These are phyloP conservation scores for Macrophomina phaseolina DNA, from an alignment of 2,329 filamentous ascomycete genomes.

Conservation along the genomic window DNA sequence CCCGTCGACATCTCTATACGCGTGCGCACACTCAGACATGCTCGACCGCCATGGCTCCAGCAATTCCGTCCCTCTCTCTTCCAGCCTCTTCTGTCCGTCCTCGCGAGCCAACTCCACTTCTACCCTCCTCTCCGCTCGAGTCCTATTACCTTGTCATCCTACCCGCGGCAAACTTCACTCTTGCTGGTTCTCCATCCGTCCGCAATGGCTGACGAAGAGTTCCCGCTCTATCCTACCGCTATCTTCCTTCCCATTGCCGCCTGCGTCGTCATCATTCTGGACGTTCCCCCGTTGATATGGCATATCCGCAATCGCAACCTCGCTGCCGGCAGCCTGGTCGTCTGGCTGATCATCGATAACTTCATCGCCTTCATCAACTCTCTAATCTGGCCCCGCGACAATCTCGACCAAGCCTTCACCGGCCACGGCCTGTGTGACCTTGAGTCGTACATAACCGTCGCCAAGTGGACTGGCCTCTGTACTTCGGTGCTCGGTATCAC, in stretches of 20 bases:
- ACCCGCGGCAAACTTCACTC: no score
- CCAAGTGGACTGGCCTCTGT: constrained; percentile 58
- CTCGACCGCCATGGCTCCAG: constrained; percentile 14
- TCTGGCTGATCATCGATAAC: constrained; percentile 63
- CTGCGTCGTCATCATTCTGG: constrained; percentile 57
- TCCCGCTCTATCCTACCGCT: constrained; percentile 41
- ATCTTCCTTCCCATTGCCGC: constrained; percentile 57
- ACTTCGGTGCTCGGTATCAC: constrained; percentile 64
- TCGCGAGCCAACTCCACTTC: neutral
- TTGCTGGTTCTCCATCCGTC: no score
- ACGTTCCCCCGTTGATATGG: constrained; percentile 63
- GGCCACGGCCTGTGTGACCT: constrained; percentile 69
- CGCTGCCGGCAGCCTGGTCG: constrained; percentile 61
- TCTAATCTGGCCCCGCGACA: constrained; percentile 67
- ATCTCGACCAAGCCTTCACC: constrained; percentile 61
- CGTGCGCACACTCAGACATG: neutral
- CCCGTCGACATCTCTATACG: constrained; percentile 12
- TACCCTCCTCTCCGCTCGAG: neutral
- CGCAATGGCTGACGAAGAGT: constrained; percentile 20
- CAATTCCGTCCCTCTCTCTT: neutral
- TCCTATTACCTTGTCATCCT: neutral
- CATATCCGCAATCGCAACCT: constrained; percentile 67
- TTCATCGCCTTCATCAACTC: constrained; percentile 66
- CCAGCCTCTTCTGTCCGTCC: neutral
- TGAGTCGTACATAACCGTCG: constrained; percentile 63